phyloP scores from a whole-genome alignment of 2,329 filamentous ascomycete genomes.

The Graphilbum sp. region DNA sequence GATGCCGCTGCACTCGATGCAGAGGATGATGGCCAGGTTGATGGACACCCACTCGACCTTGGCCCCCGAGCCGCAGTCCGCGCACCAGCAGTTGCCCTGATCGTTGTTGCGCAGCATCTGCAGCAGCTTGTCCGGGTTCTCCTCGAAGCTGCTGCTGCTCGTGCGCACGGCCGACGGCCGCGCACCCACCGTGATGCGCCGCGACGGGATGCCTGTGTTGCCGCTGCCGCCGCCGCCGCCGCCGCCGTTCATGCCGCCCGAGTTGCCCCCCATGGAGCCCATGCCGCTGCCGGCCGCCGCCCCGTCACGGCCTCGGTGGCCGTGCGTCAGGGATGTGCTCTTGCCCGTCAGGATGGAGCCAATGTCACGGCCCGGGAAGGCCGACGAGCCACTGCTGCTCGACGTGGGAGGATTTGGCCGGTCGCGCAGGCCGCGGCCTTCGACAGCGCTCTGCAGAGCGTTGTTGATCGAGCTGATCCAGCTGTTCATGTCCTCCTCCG shows the following conservation, averaged over 20 bases:
- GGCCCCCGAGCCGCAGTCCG: constrained; percentile 77
- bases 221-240: constrained; percentile 16
- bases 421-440: constrained; percentile 51
- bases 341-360: constrained; percentile 89
- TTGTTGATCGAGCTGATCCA: constrained; percentile 98
- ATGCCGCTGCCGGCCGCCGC: constrained; percentile 19
- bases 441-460: constrained; percentile 86
- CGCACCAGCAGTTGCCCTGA: constrained; percentile 84
- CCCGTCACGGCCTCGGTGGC: constrained; percentile 17
- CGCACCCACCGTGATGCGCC: constrained; percentile 83
- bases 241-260: constrained; percentile 10
- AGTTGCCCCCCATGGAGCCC: constrained; percentile 27
- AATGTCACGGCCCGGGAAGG: constrained; percentile 63
- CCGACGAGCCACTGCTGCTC: constrained; percentile 21
- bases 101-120: constrained; percentile 80
- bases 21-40: constrained; percentile 88
- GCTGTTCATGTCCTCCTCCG: constrained; percentile 92
- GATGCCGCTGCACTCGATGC: constrained; percentile 95
- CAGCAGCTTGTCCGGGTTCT: constrained; percentile 71
- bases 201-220: constrained; percentile 44
- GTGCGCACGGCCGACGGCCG: constrained; percentile 53
- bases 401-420: constrained; percentile 26
- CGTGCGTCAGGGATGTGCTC: constrained; percentile 51
- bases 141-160: constrained; percentile 55
- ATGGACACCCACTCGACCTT: constrained; percentile 99